phyloP scores from a whole-genome alignment of 2,329 filamentous ascomycete species.

The Sporothrix inflata region DNA sequence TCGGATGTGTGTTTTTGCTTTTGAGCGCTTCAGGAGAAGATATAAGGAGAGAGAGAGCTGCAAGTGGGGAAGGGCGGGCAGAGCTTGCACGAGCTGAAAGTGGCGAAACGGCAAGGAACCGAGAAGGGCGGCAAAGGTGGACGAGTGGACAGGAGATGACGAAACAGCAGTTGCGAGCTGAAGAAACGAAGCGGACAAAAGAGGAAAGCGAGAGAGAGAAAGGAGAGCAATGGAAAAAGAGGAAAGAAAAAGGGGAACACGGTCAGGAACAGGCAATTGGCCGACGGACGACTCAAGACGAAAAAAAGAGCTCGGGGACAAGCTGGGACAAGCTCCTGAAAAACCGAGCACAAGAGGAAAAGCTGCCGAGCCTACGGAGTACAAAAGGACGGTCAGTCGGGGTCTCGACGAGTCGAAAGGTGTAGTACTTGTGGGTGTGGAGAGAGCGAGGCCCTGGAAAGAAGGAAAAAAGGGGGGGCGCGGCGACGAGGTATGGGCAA shows the following conservation, averaged over 20 bases:
- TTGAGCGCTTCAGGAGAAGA: not conserved
- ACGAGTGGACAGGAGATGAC: slow-evolving; percentile 1
- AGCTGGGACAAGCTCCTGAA: slow-evolving; percentile 14
- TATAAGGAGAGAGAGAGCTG: slow-evolving; percentile 1
- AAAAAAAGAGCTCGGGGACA: slow-evolving; percentile 13
- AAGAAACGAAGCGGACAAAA: not conserved
- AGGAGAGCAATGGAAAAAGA: not conserved
- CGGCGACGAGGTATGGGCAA: not conserved
- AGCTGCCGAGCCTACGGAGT: not conserved
- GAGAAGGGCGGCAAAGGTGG: not conserved
- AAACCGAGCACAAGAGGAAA: slow-evolving; percentile 22
- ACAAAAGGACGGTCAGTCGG: not conserved
- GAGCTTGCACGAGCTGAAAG: slow-evolving; percentile 18
- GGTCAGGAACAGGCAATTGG: slow-evolving; percentile 18
- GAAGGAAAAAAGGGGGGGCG: not conserved
- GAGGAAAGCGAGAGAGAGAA: not conserved
- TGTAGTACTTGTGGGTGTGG: not conserved
- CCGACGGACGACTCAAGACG: not conserved
- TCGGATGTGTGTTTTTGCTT: not conserved
- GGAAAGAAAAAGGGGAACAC: not conserved
- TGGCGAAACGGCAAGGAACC: slow-evolving; percentile 9
- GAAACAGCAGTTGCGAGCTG: not conserved
- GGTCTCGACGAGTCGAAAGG: slow-evolving; percentile 15
- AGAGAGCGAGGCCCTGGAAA: slow-evolving; percentile 1
- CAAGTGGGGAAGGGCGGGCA: slow-evolving; percentile 2